Base-by-base conservation (phyloP, 2,329 filamentous ascomycete species). In the Ascochyta fabae region DNA sequence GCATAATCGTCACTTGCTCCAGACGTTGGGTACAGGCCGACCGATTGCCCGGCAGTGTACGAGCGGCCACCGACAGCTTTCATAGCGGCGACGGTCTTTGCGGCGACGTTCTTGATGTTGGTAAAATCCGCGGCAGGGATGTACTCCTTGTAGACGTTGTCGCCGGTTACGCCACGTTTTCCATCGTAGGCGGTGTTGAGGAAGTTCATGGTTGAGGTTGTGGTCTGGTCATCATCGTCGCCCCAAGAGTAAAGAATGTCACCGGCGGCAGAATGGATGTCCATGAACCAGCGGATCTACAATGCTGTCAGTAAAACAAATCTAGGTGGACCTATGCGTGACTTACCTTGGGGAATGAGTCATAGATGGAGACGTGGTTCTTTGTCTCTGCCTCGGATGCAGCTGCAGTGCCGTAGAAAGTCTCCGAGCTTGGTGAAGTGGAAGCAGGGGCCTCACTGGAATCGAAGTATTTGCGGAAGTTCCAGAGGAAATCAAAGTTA, bases 191-290 rank as follows among this genome's bases (percentile, higher is more conserved):
- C 70, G 2, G 72, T 48, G 75, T 85, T 86, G 24, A 75, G 66
- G 70, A 86, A 84, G 71, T 79, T 85, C 77, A 83, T 81, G 44
- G 62, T 63, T 0, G 78, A 65, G 41, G 78, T 76, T 0, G 69
- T 75, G 47, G 71, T 73, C 70, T 86, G 84, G 53, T 80, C 74
- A 42, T 81, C 77, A 60, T 86, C 83, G 59, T 83, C 81, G 22
- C 84, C 84, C 84, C 84, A 86, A 50, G 75, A 78, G 70, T 85
- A 86, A 13, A 86, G 71, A 16, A 87, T 74, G 29, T 80, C 75
- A 2, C 81, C 82, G 0, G 78, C 76, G 26, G 77, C 81, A 1
- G 83, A 84, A 76, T 87, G 84, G 40, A 86, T 76, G 59, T 87
- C 84, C 56, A 86, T 72, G 67, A 84, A 84, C 83, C 83, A 86